Evolutionary conservation across 805 yeast genomes (phyloP), one percentile per base, ranked within the genome.

Genomic region (Candida insectalens): DNA sequence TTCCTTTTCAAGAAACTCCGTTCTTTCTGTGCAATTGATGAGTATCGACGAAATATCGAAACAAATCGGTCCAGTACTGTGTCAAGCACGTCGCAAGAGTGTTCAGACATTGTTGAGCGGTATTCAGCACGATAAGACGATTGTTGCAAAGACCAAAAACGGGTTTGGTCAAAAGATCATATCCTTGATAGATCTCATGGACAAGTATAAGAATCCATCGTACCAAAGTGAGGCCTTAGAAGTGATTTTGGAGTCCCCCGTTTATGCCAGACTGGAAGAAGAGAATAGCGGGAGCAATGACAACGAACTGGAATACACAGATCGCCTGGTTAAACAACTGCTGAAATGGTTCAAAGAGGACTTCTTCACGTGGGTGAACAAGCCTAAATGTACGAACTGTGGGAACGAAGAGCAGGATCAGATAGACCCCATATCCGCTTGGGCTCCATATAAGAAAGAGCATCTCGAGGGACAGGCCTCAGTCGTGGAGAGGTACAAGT

Each of bases 301-400:
- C 23, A 25, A 20, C 6, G 29, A 30, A 8, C 58, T 61, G 43
- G 66, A 71, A 13, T 65, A 71, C 36, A 66, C 71, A 25, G 89
- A 81, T 48, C 59, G 67, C 19, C 41, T 81, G 3, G 79, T 80
- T 1, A 62, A 60, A 40, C 80, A 71, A 39, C 49, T 77, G 21
- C 55, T 81, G 10, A 55, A 64, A 30, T 81, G 84, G 77, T 89
- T 79, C 60, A 85, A 84, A 45, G 62, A 75, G 26, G 78, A 73
- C 27, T 87, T 83, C 59, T 89, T 89, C 59, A 62, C 57, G 19
- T 89, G 97, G 97, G 77, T 83, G 6, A 80, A 81, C 46, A 66
- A 67, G 25, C 85, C 92, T 0, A 51, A 61, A 8, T 83, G 95
- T 44, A 49, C 59, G 0, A 33, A 33, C 0, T 82, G 94, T 51